Evolutionary conservation across 345 rosid genomes (phyloP), one percentile per base, ranked within the genome.

Genomic region (Cochlearia excelsa): DNA sequence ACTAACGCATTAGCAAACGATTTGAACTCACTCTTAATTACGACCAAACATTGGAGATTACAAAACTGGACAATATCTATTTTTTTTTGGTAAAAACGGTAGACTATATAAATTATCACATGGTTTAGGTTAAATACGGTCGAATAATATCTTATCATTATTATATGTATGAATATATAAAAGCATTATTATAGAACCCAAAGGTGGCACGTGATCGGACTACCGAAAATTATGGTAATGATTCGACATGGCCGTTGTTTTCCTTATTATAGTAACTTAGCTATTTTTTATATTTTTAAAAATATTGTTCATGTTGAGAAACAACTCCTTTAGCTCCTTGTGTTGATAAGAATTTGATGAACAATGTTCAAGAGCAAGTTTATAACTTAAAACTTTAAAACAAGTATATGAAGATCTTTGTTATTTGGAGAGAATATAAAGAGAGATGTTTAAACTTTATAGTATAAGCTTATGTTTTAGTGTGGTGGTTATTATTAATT

Each of bases 131-230:
- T 16, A 70, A 27, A 37, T 44, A 16, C 23, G 53, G 65, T 70
- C 54, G 63, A 63, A 16, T 29, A 30, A 4, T 26, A 31, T 39
- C 23, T 4, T 60, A 37, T 37, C 56, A 39, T 41, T 61, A 39
- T 16, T 16, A 7, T 37, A 38, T 44, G 23, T 3, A 6, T 39
- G 7, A 30, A 26, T 1, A 16, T 16, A 16, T 5, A 38, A 38
- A 48, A 48, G 55, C 48, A 30, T 16, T 57, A 58, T 41, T 43
- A 63, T 43, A 64, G 75, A 73, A 68, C 75, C 76, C 79, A 46
- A 71, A 61, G 77, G 43, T n/a, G 16, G 85, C 83, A 84, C 90
- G 87, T 84, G 84, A 77, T 79, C 78, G 41, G 37, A 68, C 35
- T 48, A 59, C 57, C 72, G 28, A 51, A 57, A 31, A 70, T 16